phyloP scores from a whole-genome alignment of 2,329 filamentous ascomycete species.

The Botrytis medusae region DNA sequence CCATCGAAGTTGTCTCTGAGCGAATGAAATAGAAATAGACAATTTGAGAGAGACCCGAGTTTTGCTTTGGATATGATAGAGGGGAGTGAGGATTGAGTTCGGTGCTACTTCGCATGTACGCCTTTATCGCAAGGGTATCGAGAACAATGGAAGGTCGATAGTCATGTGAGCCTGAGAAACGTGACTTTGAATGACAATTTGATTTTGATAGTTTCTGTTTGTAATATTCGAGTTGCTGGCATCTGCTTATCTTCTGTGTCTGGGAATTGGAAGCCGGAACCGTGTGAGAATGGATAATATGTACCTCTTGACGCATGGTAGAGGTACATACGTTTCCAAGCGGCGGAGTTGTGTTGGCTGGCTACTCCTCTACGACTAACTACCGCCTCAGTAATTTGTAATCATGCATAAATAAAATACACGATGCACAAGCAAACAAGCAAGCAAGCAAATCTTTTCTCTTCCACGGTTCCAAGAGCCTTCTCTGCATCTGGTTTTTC shows the following conservation, averaged over 20 bases:
- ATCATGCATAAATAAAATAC: no score
- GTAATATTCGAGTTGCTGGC: not conserved
- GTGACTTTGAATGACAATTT: not conserved
- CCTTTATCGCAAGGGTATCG: not conserved
- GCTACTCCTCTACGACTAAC: no score
- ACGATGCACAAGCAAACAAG: not conserved
- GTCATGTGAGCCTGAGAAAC: not conserved
- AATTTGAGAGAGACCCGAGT: conserved; percentile 3
- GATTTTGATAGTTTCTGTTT: not conserved
- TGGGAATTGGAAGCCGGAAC: not conserved
- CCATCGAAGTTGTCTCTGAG: not conserved
- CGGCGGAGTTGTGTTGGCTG: not conserved
- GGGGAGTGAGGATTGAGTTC: not conserved
- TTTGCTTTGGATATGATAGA: not conserved
- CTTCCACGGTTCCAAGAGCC: not conserved
- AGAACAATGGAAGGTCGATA: not conserved
- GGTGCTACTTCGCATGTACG: no score
- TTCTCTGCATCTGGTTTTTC: not conserved
- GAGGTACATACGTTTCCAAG: not conserved
- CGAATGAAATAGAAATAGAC: not conserved
- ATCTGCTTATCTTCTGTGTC: not conserved
- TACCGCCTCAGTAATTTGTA: not conserved
- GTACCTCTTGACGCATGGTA: not conserved
- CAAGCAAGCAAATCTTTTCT: not conserved
- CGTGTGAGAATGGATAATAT: not conserved